Evolutionary conservation across 1,284 basidiomycete species (phyloP), one percentile per base, ranked within the genome.

Genomic region (Vanrija pseudolonga): DNA sequence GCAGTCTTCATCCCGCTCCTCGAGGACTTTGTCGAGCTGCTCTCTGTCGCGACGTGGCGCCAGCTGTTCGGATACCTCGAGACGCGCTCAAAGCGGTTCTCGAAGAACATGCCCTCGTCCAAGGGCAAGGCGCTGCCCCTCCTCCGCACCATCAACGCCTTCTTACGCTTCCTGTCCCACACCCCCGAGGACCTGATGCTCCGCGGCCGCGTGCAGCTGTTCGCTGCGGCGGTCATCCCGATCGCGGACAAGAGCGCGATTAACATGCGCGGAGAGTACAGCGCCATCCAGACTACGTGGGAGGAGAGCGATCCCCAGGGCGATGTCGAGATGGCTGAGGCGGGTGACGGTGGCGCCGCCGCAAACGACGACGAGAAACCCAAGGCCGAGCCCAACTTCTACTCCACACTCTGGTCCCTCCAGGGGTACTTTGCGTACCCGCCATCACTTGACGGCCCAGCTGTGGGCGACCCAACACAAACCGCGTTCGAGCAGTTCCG

Each of bases 371-470:
- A 48, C 23, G 37, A 41, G 12, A 40, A 49, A 38, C 6, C 32
- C 18, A 1, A 28, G 26, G n/a, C 57, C 6, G 60, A 66, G 47
- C 59, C 62, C 23, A 66, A 73, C 40, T 71, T 76, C 43, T 76
- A 76, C 60, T 60, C 64, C 3, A 72, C 72, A 0, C 63, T 76
- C 18, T 76, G 74, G 74, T 73, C 72, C 2, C 53, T 76, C 15
- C 74, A 76, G 50, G 56, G 68, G 49, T 74, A 65, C 64, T 74
- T 76, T 51, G 63, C 74, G 11, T 61, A 68, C 48, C 74, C 74
- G 7, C 67, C 73, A 4, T 60, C 62, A 15, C 63, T 76, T 3
- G 68, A 65, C 44, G 70, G 69, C n/a, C 68, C 67, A 11, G 40
- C 71, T 0, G 22, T 32, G 3, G 56, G 60, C 7, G 52, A 54